Evolutionary conservation across 768 basidiomycete species (phyloP), one percentile per base, ranked within the genome.

Genomic region (Lentinula lateritia): DNA sequence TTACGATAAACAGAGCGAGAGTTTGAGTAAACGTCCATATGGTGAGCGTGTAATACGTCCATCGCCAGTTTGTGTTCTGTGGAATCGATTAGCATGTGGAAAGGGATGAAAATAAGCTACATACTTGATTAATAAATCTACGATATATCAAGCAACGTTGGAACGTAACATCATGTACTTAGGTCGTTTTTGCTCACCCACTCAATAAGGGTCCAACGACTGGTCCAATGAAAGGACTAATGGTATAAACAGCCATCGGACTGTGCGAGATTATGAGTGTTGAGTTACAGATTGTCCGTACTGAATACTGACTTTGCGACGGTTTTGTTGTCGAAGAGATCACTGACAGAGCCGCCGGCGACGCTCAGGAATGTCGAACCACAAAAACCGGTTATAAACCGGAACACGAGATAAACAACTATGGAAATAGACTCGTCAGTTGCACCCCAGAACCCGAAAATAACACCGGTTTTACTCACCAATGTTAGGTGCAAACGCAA

Each of bases 41-140:
- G 1, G 87, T 63, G 61, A 88, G 69, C 15, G 89, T 72, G 60
- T 86, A 84, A 73, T 87, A 94, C 0, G 90, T 90, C 92, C 91
- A 93, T 62, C 88, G 73, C 89, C 89, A 90, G 50, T 79, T 66
- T 1, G 79, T 63, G 65, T 86, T 75, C 82, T 89, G 52, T 45
- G 13, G 48, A 0, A 39, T 23, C 15, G 32, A 28, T 2, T 16
- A 41, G 38, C 28, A 53, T 65, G 48, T 65, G 57, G 52, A 58
- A 18, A 28, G 9, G 39, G 6, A 45, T n/a, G 5, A 8, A 34
- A 16, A 34, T 10, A 20, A 5, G 2, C 12, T 55, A 60, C 75
- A 58, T 50, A 83, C 84, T 70, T 88, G 82, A 66, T 89, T 90
- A 66, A 92, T 87, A 70, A 91, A 90, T 18, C 88, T 82, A 42